Conservation (phyloP, 768 basidiomycete species). For the Termitomyces sp. region DNA sequence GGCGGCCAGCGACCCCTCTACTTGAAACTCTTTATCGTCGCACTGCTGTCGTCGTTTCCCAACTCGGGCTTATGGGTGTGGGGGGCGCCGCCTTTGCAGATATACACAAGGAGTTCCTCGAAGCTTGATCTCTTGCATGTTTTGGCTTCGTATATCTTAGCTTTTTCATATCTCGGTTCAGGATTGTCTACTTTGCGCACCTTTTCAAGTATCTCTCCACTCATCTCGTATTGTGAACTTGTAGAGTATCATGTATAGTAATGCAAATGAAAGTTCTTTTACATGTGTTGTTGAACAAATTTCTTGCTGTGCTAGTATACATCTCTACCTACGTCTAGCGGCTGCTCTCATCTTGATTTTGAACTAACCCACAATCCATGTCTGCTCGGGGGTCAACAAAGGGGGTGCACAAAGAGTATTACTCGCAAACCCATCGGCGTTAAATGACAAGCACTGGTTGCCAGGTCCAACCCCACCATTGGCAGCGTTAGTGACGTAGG, state of each 20-base stretch:
- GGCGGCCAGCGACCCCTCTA: slow-evolving; percentile 65
- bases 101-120: slow-evolving; percentile 70
- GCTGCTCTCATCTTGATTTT: too few species aligned
- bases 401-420: slow-evolving; percentile 27
- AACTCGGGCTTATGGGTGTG: slow-evolving; percentile 69
- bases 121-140: slow-evolving; percentile 27
- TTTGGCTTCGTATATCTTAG: neutral
- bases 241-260: slow-evolving; percentile 7
- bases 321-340: neutral
- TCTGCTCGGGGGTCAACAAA: slow-evolving; percentile 24
- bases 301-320: too few species aligned
- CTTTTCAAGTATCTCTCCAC: neutral
- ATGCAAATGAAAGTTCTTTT: neutral
- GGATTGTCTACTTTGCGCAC: neutral
- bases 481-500: slow-evolving; percentile 20
- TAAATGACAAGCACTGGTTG: slow-evolving; percentile 26
- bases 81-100: slow-evolving; percentile 84
- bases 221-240: neutral
- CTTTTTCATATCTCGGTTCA: neutral
- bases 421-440: slow-evolving; percentile 24
- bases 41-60: slow-evolving; percentile 62
- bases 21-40: slow-evolving; percentile 81
- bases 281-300: neutral
- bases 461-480: slow-evolving; percentile 25
- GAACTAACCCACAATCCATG: slow-evolving; percentile 15